A percentile compares a stretch with the other conserved stretches of the same genome.
Evolutionary conservation across 371 early-diverging fungal genomes (phyloP).

Genomic region (Lichtheimia corymbifera): DNA sequence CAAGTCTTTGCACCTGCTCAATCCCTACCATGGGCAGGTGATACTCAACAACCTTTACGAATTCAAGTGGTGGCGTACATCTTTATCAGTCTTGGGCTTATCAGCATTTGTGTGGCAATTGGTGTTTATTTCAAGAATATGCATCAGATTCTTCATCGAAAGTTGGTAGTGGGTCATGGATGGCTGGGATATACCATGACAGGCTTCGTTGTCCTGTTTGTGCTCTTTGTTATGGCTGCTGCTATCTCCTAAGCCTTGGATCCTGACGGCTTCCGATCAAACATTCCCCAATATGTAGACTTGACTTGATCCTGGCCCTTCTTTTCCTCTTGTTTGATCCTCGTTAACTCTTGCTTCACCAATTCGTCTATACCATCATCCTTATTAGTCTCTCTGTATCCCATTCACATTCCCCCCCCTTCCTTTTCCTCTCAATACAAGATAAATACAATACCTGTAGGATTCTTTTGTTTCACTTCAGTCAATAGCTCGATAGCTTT

Average conservation of each 20-base stretch:
- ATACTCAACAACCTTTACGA: constrained; percentile 14
- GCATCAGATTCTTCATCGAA: constrained; percentile 26
- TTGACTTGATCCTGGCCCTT: constrained; percentile 11
- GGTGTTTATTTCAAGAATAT: constrained; percentile 34
- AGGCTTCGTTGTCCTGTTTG: constrained; percentile 28
- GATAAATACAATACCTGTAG: constrained; percentile 27
- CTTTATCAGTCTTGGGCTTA: constrained; percentile 34
- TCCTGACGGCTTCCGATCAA: not conserved
- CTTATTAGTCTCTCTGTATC: not conserved
- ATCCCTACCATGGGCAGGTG: constrained; percentile 34
- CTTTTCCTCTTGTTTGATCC: constrained; percentile 15
- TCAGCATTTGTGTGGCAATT: constrained; percentile 28
- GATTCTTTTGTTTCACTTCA: constrained; percentile 25
- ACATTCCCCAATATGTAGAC: constrained; percentile 16
- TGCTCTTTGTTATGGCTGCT: constrained; percentile 34
- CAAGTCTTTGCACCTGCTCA: constrained; percentile 38
- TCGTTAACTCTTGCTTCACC: constrained; percentile 11
- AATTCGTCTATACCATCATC: constrained; percentile 4
- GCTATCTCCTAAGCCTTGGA: constrained; percentile 16
- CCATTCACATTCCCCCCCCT: not conserved
- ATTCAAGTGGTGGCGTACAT: constrained; percentile 30
- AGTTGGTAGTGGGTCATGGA: constrained; percentile 35
- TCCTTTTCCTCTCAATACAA: not conserved
- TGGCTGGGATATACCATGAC: constrained; percentile 36
- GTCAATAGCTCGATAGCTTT: constrained; percentile 27